Evolutionary conservation across 805 yeast genomes (phyloP).

Genomic region (Candida chauliodis): DNA sequence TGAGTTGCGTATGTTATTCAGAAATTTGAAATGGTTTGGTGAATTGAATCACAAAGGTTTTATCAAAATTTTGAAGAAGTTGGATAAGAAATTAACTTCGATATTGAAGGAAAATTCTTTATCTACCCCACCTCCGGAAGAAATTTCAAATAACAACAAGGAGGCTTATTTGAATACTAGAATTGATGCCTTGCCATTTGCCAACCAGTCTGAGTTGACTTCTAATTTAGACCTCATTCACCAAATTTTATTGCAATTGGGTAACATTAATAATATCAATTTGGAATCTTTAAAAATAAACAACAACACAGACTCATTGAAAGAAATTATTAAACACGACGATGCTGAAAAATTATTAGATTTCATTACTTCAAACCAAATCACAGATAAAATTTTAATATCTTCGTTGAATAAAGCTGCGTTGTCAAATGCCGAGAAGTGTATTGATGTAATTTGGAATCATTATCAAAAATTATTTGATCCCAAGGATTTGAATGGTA

Average conservation of each 20-base stretch:
- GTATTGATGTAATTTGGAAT: conserved; percentile 55
- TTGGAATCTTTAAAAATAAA: conserved; percentile 5
- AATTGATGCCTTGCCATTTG: conserved; percentile 71
- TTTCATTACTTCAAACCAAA: conserved; percentile 25
- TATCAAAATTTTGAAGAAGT: conserved; percentile 80
- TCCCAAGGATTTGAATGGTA: conserved; percentile 68
- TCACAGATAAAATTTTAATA: conserved; percentile 49
- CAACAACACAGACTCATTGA: conserved; percentile 15
- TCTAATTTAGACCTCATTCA: conserved; percentile 52
- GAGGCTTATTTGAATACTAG: conserved; percentile 54
- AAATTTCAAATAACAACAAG: conserved; percentile 32
- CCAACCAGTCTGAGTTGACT: conserved; percentile 62
- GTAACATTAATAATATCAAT: conserved; percentile 25
- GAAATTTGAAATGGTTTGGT: conserved; percentile 91
- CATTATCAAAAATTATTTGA: conserved; percentile 48
- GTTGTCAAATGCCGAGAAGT: conserved; percentile 46
- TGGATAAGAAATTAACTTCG: conserved; percentile 67
- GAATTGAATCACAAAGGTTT: conserved; percentile 90
- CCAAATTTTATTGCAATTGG: conserved; percentile 48
- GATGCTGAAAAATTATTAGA: conserved; percentile 41
- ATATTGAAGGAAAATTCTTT: conserved; percentile 11
- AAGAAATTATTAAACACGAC: conserved; percentile 32
- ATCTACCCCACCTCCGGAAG: conserved; percentile 9
- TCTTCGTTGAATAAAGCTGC: conserved; percentile 67
- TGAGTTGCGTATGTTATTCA: conserved; percentile 69